Evolutionary conservation across 768 basidiomycete genomes (phyloP).

Genomic region (Pleurotus djamor): DNA sequence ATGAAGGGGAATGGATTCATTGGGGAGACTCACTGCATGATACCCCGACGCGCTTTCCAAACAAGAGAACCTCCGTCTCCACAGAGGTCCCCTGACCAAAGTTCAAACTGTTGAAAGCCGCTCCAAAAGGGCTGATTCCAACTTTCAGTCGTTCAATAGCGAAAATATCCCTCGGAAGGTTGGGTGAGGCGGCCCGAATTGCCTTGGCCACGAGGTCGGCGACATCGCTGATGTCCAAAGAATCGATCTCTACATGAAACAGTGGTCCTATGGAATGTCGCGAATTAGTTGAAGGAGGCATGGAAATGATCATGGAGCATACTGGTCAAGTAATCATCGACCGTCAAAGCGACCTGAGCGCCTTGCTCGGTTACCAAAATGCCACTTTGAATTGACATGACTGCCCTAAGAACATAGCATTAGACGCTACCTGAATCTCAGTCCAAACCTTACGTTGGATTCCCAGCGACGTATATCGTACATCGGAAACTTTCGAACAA

Average conservation of each 20-base stretch:
- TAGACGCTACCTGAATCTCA: background rate
- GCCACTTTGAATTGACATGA: background rate
- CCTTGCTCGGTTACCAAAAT: background rate
- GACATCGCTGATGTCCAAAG: background rate
- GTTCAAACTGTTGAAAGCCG: background rate
- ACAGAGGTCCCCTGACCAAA: background rate
- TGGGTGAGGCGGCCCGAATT: background rate
- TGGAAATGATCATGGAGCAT: background rate
- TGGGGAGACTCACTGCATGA: background rate
- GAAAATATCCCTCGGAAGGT: background rate
- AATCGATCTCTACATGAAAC: background rate
- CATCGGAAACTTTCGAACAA: background rate
- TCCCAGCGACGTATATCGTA: background rate
- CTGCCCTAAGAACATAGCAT: background rate
- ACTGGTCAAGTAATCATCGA: background rate
- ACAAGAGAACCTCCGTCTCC: background rate
- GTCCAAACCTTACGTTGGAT: background rate
- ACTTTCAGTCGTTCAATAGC: background rate
- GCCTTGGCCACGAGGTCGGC: background rate
- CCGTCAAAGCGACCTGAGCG: background rate
- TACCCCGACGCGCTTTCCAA: background rate
- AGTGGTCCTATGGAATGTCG: background rate
- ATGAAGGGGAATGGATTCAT: background rate
- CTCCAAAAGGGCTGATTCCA: background rate
- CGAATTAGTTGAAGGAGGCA: background rate